Base-by-base conservation (phyloP, 805 yeast species). In the Ogataea trehalophila region DNA sequence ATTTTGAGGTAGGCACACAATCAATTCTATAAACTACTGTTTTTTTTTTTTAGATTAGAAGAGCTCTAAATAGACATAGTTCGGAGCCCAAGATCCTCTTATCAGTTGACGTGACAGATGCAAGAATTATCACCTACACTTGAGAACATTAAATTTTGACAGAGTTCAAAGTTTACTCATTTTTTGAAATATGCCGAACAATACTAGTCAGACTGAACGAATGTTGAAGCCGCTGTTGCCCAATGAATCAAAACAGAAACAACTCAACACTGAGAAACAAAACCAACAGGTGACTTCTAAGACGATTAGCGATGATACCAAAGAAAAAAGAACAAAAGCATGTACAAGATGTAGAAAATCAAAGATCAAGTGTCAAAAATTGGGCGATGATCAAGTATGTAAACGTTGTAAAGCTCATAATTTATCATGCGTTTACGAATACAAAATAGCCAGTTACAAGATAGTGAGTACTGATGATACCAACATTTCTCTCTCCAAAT, bases 321-420 rank as follows among this genome's bases (percentile, higher is more conserved):
- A 53, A 35, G 62, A 52, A 33, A 66, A 61, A 46, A 52, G 74
- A 41, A 63, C 63, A 35, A 81, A 77, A 57, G 88, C 89, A 4
- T 83, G 90, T 61, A 70, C 78, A 22, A 71, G 73, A 55, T 83
- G 90, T 60, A 74, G 85, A 47, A 71, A 71, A 57, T 71, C 83
- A 20, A 83, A 83, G 62, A 81, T 83, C 26, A 80, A 75, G 61
- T 83, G 90, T 55, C 73, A 72, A 36, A 80, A 80, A 56, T 55
- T 67, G 6, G 69, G 67, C 2, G 60, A 56, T 52, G 65, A 60
- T 44, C 56, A 76, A 44, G 82, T 83, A 1, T 83, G 90, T 60
- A 76, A 74, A 51, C 60, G 87, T 47, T 83, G 90, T 59, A 53
- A 69, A 15, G 71, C 73, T 36, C 72, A 68, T 17, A 77, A 77